Conservation (phyloP, 352 stramenopile species). For the Phytophthora citrophthora region DNA sequence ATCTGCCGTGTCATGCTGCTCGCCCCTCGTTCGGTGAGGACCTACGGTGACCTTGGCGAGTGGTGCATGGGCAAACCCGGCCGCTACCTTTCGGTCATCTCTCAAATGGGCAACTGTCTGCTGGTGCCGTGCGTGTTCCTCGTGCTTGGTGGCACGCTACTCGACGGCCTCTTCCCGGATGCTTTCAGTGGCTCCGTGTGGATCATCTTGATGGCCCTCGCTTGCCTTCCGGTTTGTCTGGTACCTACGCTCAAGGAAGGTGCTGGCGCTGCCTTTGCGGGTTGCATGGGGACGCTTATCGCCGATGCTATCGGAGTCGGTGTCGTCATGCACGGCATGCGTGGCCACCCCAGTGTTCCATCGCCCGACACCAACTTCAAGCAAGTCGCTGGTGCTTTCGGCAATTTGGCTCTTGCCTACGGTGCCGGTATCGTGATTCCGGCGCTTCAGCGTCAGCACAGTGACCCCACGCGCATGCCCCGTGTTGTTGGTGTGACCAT, state of each 20-base stretch:
- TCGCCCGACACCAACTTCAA: conserved; percentile 49
- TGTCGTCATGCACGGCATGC: conserved; percentile 49
- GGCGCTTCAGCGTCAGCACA: conserved; percentile 52
- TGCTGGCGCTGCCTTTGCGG: conserved; percentile 42
- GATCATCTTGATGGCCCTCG: conserved; percentile 55
- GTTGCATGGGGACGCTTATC: conserved; percentile 51
- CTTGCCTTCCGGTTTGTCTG: conserved; percentile 44
- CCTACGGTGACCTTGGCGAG: conserved; percentile 63
- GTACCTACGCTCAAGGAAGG: conserved; percentile 64
- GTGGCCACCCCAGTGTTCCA: conserved; percentile 34
- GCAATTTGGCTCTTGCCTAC: conserved; percentile 65
- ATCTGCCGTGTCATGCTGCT: conserved; percentile 55
- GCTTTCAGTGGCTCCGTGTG: conserved; percentile 45
- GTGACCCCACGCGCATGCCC: conserved; percentile 57
- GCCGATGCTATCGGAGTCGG: conserved; percentile 47
- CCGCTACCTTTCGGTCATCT: conserved; percentile 43
- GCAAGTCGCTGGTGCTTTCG: conserved; percentile 52
- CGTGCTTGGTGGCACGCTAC: conserved; percentile 46
- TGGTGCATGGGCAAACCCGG: conserved; percentile 52
- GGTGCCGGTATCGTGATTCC: conserved; percentile 56
- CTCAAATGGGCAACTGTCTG: conserved; percentile 49
- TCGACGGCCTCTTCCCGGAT: conserved; percentile 48
- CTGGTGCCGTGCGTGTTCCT: conserved; percentile 56
- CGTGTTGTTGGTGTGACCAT: conserved; percentile 55
- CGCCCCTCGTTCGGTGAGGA: conserved; percentile 50